Evolutionary conservation across 1,284 basidiomycete genomes (phyloP), one percentile per base, ranked within the genome.

Genomic region (Athelia sp.): DNA sequence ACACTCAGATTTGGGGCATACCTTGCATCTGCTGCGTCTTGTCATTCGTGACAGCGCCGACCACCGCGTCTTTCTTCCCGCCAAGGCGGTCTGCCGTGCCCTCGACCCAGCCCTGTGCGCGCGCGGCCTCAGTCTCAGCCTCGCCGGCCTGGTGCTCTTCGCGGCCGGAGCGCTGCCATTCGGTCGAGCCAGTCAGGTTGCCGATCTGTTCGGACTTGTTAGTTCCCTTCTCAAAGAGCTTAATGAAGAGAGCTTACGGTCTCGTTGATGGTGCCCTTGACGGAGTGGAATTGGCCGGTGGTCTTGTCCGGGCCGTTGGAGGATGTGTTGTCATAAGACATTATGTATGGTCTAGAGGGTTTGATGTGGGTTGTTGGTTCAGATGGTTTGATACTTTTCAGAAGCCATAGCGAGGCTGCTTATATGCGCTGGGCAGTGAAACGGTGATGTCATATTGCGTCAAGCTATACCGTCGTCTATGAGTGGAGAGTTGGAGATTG

Each of bases 91-190:
- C 86, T 6, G 67, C 50, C 3, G 69, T 66, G 35, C 87, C 87
- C 56, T 88, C 76, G 14, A 67, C 76, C 52, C 72, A 81, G 6
- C 74, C 78, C 56, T 82, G 66, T 10, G 73, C 72, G 54, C 80
- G 74, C 0, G 79, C 79, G 19, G 74, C 74, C 17, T 76, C 75
- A 59, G 74, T 71, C 56, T 84, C 81, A 9, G 71, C 71, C 62
- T 89, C 86, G 47, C 87, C 87, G 49, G 71, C 63, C 38, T 72
- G 70, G 60, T 87, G 86, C 58, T 86, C 82, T 52, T 87, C 71
- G 55, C 79, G 78, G 17, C 86, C 85, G 29, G 79, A 67, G 52
- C 74, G 62, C 58, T 72, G 57, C 80, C 77, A 81, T 2, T 67
- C 60, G 46, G 66, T 54, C 6, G 68, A 59, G 18, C 79, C 79